phyloP scores from a whole-genome alignment of 371 early-diverging fungal species.

The Rhizopus arrhizus region DNA sequence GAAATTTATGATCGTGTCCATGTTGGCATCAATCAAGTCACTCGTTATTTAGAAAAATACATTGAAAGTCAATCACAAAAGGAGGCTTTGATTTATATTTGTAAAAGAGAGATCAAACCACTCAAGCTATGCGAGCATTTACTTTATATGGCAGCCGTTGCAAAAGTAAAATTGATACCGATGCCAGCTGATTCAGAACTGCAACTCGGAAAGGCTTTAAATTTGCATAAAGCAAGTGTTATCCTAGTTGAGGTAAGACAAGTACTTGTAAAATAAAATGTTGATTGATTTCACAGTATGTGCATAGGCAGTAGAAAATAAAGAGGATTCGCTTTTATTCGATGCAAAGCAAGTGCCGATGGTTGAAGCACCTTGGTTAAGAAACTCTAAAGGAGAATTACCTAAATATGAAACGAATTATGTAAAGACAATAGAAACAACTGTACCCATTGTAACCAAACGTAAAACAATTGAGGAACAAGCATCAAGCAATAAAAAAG shows the following conservation, averaged over 20 bases:
- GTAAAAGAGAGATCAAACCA: constrained; percentile 44
- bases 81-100: constrained; percentile 33
- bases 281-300: background rate
- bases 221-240: constrained; percentile 23
- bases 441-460: constrained; percentile 24
- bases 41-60: constrained; percentile 28
- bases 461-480: constrained; percentile 13
- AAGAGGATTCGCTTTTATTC: constrained; percentile 35
- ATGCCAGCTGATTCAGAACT: constrained; percentile 36
- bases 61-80: constrained; percentile 16
- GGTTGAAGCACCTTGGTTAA: constrained; percentile 38
- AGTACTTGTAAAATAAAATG: background rate
- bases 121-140: constrained; percentile 37
- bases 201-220: constrained; percentile 25
- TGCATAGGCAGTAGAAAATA: constrained; percentile 14
- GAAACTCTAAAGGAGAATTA: constrained; percentile 1
- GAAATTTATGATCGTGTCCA: constrained; percentile 26
- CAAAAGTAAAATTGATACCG: constrained; percentile 27
- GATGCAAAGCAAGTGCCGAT: constrained; percentile 23
- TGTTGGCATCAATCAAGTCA: constrained; percentile 39
- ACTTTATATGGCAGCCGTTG: constrained; percentile 37
- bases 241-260: constrained; percentile 29
- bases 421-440: constrained; percentile 34
- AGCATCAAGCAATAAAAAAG: background rate
- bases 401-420: constrained; percentile 17